Percentiles rank a stretch among this genome's conserved stretches.
Evolutionary conservation across 1,139 yeast species (phyloP).

Genomic region (Hemisphaericaspora xylofermentans): DNA sequence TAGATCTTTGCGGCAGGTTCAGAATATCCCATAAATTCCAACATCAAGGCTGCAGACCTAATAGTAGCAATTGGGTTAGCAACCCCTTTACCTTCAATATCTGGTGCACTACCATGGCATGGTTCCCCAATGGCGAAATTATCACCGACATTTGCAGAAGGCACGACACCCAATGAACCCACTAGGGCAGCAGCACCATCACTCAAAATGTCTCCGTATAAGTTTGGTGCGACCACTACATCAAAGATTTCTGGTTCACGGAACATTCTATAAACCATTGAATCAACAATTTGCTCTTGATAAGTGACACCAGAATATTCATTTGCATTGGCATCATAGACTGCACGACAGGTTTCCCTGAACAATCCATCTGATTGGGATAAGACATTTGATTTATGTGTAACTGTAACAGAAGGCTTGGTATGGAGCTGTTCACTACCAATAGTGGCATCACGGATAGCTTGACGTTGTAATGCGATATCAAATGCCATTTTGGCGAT

Average conservation of each 20-base stretch:
- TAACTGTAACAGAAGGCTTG: conserved; percentile 84
- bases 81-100: conserved; percentile 91
- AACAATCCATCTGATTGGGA: conserved; percentile 92
- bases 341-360: conserved; percentile 84
- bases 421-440: conserved; percentile 42
- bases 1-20: conserved; percentile 90
- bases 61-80: conserved; percentile 97
- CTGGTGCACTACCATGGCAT: conserved; percentile 99
- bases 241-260: conserved; percentile 96
- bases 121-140: conserved; percentile 97
- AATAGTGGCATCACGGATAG: conserved; percentile 65
- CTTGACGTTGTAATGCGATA: conserved; percentile 88
- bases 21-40: conserved; percentile 91
- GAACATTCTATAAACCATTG: conserved; percentile 98
- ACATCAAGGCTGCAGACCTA: conserved; percentile 95
- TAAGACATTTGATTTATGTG: conserved; percentile 94
- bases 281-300: conserved; percentile 96
- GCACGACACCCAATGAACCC: conserved; percentile 97
- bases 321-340: conserved; percentile 65
- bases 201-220: conserved; percentile 94
- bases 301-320: conserved; percentile 58
- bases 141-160: conserved; percentile 97
- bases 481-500: conserved; percentile 91
- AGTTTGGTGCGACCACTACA: conserved; percentile 97
- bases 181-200: conserved; percentile 99